Percentiles rank a stretch among this genome's conserved stretches.
Conservation (phyloP, 306 rosid species). For the Cucurbita maxima region DNA sequence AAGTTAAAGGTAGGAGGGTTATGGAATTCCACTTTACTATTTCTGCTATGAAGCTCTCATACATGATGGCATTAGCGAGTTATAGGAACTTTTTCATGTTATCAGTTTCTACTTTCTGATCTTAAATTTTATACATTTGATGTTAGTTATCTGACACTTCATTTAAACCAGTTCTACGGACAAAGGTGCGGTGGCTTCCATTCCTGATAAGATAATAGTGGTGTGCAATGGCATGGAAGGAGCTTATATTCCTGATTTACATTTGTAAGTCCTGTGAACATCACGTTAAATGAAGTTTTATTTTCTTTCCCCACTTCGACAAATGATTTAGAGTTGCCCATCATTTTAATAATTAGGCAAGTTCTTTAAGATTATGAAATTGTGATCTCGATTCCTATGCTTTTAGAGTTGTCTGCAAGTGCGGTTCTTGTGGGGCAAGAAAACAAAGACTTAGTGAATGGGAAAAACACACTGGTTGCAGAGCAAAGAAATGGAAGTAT, state of each 20-base stretch:
- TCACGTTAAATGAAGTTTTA: not conserved
- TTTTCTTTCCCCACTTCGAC: not conserved
- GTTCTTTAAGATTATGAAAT: not conserved
- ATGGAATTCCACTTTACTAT: not conserved
- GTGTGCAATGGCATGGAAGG: conserved; percentile 98
- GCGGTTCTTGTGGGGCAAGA: conserved; percentile 64
- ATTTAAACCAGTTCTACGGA: conserved; percentile 36
- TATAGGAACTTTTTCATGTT: not conserved
- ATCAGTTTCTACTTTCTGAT: not conserved
- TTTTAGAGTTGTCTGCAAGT: conserved; percentile 63
- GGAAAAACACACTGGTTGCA: conserved; percentile 90
- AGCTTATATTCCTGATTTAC: conserved; percentile 56
- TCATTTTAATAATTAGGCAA: not conserved
- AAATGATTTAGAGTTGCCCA: not conserved
- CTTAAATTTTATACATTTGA: not conserved
- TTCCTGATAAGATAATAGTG: conserved; percentile 50
- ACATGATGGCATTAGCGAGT: not conserved
- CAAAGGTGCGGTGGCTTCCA: conserved; percentile 17
- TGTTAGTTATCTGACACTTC: not conserved
- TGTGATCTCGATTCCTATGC: conserved; percentile 3
- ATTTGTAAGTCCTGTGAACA: conserved; percentile 51
- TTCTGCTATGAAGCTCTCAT: not conserved
- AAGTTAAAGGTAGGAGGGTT: not conserved
- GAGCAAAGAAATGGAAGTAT: conserved; percentile 94
- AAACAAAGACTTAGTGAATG: conserved; percentile 84